Evolutionary conservation across 2,329 filamentous ascomycete genomes (phyloP), one percentile per base, ranked within the genome.

Genomic region (Zymoseptoria ardabiliae): DNA sequence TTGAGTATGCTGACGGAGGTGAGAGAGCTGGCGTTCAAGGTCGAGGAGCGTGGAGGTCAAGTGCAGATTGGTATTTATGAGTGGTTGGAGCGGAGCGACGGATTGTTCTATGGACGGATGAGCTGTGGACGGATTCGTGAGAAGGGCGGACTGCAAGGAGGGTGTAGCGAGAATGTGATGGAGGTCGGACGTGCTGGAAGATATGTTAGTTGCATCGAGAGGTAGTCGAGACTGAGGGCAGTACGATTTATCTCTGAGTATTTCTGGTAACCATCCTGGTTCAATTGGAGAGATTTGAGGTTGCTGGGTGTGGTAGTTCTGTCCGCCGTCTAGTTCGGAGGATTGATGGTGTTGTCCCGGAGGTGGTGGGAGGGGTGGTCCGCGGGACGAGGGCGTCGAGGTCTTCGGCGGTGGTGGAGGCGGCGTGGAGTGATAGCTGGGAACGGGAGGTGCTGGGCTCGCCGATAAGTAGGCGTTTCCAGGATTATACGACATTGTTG

Each of bases 171-270:
- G 80, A 54, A 91, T 81, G 53, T 85, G 80, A 57, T 88, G 82
- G 10, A 97, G 84, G 74, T 97, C 88, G 70, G 89, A 82, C 68
- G 91, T 93, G 55, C 61, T 63, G 45, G 25, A 91, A 90, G 70
- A 72, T 67, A 23, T 65, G 58, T 50, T 48, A 51, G 54, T 60
- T 61, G 49, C 57, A 55, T 55, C 23, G 23, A 54, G 17, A 28
- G 8, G 22, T 23, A n/a, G 35, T 7, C n/a, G 51, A 23, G 28
- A 19, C 35, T 55, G 50, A 35, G 53, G 61, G 61, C 77, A 84
- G 65, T 78, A 95, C 91, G 89, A 86, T 78, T 94, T 95, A 69
- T 94, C 89, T 69, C 89, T 83, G 2, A 97, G 77, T 11, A 85
- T 77, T 61, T 84, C 82, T 1, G 91, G 91, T 2, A 96, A 79